Base-by-base conservation (phyloP, 768 basidiomycete species). In the Lactarius psammicola region DNA sequence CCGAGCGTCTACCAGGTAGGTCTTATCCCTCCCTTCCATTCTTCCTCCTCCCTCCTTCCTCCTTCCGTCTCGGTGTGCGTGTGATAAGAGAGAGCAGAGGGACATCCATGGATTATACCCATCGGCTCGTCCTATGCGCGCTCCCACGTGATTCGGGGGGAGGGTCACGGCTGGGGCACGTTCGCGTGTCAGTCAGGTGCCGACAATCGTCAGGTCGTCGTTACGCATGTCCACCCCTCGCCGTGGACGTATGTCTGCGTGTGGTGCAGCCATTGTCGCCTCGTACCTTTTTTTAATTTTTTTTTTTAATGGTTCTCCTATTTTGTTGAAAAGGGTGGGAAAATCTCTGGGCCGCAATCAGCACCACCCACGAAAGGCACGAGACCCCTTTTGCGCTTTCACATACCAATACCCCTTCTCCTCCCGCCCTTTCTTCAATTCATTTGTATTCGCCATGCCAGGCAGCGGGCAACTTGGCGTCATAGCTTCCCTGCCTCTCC, bases 81-180 rank as follows among this genome's bases (percentile, higher is more conserved):
- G 42, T 44, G 42, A 38, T 23, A 28, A 5, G 11, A 11, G 49
- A 7, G 49, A 5, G 7, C 10, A 51, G 23, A 11, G 5, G 11
- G 26, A 26, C 15, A 26, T 26, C 20, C 42, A 10, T 9, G 40
- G 3, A 44, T 44, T 13, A 15, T 56, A 10, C 6, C 13, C 54
- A 30, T 56, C 54, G 30, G 31, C 53, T 54, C 28, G 59, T 28
- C 34, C 17, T 60, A n/a, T 46, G 60, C 60, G 61, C 49, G 56
- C 40, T 34, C 40, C 59, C 65, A 69, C 68, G 68, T 69, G 68
- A 69, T 69, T 56, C 44, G 44, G 36, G 58, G 59, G 8, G 46
- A 28, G 30, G 68, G 68, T 69, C 68, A 69, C 68, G 68, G 62
- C 58, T 69, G 53, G 59, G 62, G 68, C 68, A 69, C 68, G 68